These are phyloP conservation scores for Monilinia vaccinii-corymbosi DNA, from an alignment of 2,329 filamentous ascomycete genomes.

Conservation along the genomic window DNA sequence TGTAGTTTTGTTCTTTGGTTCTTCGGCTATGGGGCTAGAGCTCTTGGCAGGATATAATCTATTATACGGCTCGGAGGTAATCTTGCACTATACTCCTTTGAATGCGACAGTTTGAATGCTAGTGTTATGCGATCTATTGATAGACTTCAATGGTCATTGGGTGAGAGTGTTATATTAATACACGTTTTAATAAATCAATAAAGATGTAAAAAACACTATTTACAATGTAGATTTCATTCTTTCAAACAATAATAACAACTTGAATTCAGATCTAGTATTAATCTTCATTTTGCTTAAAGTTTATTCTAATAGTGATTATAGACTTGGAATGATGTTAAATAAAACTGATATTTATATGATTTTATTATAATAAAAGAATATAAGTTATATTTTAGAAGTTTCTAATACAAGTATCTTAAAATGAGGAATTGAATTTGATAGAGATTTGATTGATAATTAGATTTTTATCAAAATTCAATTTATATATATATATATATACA, in stretches of 20 bases:
- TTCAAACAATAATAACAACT: too few relatives aligned
- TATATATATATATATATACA: too few relatives aligned
- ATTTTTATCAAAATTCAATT: not conserved
- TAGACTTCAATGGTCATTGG: not conserved
- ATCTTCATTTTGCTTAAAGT: too few relatives aligned
- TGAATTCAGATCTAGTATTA: too few relatives aligned
- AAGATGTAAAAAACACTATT: too few relatives aligned
- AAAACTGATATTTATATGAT: not conserved
- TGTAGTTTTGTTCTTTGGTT: too few relatives aligned
- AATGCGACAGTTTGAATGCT: not conserved
- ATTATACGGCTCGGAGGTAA: not conserved
- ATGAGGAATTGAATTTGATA: not conserved
- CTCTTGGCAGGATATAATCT: not conserved
- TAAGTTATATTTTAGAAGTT: too few relatives aligned
- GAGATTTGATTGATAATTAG: not conserved
- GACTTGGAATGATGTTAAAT: too few relatives aligned
- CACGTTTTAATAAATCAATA: too few relatives aligned
- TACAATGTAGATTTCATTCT: too few relatives aligned
- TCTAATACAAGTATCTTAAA: not conserved
- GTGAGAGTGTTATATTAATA: not conserved
- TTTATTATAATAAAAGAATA: not conserved
- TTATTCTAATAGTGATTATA: too few relatives aligned
- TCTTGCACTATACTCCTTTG: not conserved
- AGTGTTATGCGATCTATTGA: not conserved
- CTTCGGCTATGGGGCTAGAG: not conserved